Evolutionary conservation across 768 basidiomycete species (phyloP).

Genomic region (Suillus placidus): DNA sequence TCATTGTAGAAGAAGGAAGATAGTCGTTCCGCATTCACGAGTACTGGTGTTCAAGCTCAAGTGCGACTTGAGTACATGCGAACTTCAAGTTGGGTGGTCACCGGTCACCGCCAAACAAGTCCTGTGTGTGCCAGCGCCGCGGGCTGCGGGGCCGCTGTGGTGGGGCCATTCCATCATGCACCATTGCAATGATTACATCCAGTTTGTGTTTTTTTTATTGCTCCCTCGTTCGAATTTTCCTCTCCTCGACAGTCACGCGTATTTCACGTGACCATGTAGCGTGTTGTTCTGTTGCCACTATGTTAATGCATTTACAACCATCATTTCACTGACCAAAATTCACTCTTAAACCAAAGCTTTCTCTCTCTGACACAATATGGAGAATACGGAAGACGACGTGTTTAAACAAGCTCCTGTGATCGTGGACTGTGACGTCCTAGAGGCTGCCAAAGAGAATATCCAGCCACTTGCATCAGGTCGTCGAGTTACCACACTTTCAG

Average conservation of each 20-base stretch:
- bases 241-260: not conserved
- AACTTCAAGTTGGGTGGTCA: no score
- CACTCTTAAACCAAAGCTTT: not conserved
- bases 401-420: slow-evolving; percentile 47
- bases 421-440: slow-evolving; percentile 80
- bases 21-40: not conserved
- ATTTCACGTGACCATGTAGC: not conserved
- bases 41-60: not conserved
- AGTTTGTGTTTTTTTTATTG: no score
- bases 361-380: slow-evolving; percentile 21
- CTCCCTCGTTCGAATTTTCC: no score
- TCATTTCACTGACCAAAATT: not conserved
- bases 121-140: no score
- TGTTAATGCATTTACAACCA: not conserved
- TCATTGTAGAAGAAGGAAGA: not conserved
- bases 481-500: slow-evolving; percentile 75
- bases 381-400: slow-evolving; percentile 43
- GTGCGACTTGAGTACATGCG: no score
- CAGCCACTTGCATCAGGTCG: slow-evolving; percentile 81
- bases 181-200: no score
- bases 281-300: slow-evolving; percentile 5
- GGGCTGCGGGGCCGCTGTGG: no score
- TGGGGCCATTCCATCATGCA: no score
- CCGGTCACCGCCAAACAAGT: no score
- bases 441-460: slow-evolving; percentile 86